phyloP scores from a whole-genome alignment of 768 basidiomycete genomes.

The Termitomyces sp. region DNA sequence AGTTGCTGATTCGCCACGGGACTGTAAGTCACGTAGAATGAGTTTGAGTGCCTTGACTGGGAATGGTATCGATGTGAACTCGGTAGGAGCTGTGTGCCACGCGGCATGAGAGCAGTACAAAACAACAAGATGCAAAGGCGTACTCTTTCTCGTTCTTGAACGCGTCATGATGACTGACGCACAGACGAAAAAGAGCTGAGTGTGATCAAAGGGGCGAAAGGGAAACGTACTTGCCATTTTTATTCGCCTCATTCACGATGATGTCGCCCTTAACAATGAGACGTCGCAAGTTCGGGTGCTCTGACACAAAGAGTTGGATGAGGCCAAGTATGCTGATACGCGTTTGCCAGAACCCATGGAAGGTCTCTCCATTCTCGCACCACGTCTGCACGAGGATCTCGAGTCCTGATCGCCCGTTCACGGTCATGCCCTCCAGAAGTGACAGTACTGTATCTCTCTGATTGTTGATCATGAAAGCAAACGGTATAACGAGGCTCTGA shows the following conservation, averaged over 20 bases:
- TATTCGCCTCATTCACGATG: conserved; percentile 74
- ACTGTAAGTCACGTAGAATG: conserved; percentile 76
- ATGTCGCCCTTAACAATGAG: conserved; percentile 89
- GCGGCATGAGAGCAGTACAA: conserved; percentile 5
- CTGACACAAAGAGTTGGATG: conserved; percentile 61
- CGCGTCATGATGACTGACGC: conserved; percentile 91
- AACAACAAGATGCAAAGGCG: conserved; percentile 22
- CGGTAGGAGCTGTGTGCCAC: conserved; percentile 60
- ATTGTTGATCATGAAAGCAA: conserved; percentile 88
- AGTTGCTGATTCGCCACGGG: conserved; percentile 67
- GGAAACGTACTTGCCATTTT: conserved; percentile 57
- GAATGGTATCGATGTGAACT: conserved; percentile 84
- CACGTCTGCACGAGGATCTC: conserved; percentile 87
- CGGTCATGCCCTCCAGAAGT: conserved; percentile 63
- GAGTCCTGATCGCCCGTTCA: conserved; percentile 61
- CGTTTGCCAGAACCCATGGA: conserved; percentile 93
- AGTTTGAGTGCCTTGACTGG: conserved; percentile 91
- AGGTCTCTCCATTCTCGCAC: conserved; percentile 92
- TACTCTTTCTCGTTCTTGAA: conserved; percentile 82
- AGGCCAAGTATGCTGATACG: conserved; percentile 83
- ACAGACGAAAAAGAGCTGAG: conserved; percentile 16
- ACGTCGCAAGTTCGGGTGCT: conserved; percentile 58
- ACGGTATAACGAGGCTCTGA: conserved; percentile 86
- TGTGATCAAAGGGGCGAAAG: neutral
- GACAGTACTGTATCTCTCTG: conserved; percentile 76